A percentile compares a stretch with the other conserved stretches of the same genome.
Evolutionary conservation across 2,329 filamentous ascomycete species (phyloP).

Genomic region (Trichoderma sp.): DNA sequence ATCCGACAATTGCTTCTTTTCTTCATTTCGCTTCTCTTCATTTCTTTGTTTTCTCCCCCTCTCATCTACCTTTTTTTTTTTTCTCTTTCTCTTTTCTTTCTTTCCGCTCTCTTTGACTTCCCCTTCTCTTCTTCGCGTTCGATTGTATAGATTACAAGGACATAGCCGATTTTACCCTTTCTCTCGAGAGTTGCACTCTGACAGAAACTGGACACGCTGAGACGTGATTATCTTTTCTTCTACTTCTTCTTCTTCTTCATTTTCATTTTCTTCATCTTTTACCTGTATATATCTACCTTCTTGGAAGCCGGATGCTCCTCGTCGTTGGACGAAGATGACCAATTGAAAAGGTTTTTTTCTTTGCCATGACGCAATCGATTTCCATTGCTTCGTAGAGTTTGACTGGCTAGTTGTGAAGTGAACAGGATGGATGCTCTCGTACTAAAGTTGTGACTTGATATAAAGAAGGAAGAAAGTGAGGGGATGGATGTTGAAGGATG

Average conservation of each 20-base stretch:
- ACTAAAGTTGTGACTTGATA: neutral
- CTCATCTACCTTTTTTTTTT: no score
- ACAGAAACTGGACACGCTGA: neutral
- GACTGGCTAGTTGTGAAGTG: neutral
- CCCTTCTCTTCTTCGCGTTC: conserved; percentile 1
- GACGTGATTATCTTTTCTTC: neutral
- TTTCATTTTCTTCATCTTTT: neutral
- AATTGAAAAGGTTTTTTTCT: neutral
- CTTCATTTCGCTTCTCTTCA: neutral
- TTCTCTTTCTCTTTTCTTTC: no score
- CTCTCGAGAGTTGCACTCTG: neutral
- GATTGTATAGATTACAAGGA: conserved; percentile 19
- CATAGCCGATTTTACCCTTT: neutral
- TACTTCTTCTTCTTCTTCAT: neutral
- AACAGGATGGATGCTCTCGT: neutral
- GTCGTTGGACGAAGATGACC: neutral
- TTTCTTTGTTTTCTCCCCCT: neutral
- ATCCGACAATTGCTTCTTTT: neutral
- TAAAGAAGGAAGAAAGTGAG: neutral
- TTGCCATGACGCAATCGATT: neutral
- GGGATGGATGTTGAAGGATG: neutral
- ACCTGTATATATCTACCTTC: conserved; percentile 5
- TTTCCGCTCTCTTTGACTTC: neutral
- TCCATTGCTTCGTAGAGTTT: neutral
- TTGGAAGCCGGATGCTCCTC: conserved; percentile 6